Evolutionary conservation across 1,139 yeast genomes (phyloP).

Genomic region (Diutina sp.): DNA sequence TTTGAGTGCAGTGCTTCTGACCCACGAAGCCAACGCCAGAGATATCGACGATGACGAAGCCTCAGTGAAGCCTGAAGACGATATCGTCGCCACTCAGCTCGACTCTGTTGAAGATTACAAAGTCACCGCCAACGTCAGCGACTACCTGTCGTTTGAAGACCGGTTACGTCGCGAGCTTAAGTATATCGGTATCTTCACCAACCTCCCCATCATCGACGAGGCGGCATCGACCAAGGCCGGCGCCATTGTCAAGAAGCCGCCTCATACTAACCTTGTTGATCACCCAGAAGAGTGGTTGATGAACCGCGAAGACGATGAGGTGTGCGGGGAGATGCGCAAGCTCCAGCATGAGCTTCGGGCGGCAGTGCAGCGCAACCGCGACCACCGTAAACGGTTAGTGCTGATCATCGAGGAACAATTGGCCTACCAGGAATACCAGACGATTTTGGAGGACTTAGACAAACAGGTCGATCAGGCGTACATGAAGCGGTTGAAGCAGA

Average conservation of each 20-base stretch:
- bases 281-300: constrained; percentile 67
- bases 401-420: constrained; percentile 81
- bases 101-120: constrained; percentile 24
- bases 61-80: constrained; percentile 6
- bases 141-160: constrained; percentile 76
- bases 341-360: constrained; percentile 59
- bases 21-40: constrained; percentile 24
- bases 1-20: constrained; percentile 63
- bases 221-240: constrained; percentile 10
- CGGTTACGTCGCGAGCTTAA: constrained; percentile 76
- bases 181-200: constrained; percentile 84
- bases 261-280: background rate
- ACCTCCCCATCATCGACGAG: constrained; percentile 26
- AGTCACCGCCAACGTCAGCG: constrained; percentile 26
- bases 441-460: constrained; percentile 84
- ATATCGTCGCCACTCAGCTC: constrained; percentile 25
- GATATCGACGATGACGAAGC: constrained; percentile 9
- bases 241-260: constrained; percentile 15
- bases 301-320: constrained; percentile 87
- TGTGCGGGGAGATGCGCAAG: constrained; percentile 68
- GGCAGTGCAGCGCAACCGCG: constrained; percentile 51
- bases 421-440: constrained; percentile 90
- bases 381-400: constrained; percentile 49
- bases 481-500: constrained; percentile 70
- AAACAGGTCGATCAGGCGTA: constrained; percentile 96